A percentile compares a stretch with the other conserved stretches of the same genome.
Conservation (phyloP, 345 rosid species). For the Kernera saxatilis region DNA sequence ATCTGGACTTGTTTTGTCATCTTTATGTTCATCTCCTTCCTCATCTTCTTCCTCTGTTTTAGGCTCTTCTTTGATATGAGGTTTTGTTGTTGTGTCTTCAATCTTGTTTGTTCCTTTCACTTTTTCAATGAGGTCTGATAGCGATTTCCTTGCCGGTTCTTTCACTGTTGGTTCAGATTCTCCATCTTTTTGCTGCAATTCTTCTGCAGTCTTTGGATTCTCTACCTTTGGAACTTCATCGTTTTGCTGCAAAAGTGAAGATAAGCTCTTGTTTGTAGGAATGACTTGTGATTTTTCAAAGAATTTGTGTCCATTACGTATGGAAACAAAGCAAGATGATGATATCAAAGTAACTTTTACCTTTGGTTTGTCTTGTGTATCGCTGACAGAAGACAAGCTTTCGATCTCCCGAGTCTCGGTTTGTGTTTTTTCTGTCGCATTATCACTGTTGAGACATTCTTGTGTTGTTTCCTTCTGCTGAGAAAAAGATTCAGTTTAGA, state of each 20-base stretch:
- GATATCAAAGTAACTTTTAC: conserved; percentile 31
- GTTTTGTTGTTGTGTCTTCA: background rate
- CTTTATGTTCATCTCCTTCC: conserved; percentile 40
- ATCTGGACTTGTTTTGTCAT: conserved; percentile 50
- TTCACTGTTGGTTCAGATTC: conserved; percentile 21
- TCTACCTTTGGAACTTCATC: conserved; percentile 23
- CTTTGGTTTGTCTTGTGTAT: conserved; percentile 32
- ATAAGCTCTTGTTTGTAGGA: background rate
- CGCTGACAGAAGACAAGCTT: conserved; percentile 18
- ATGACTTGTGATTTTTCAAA: conserved; percentile 16
- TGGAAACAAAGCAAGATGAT: background rate
- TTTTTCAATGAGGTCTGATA: conserved; percentile 42
- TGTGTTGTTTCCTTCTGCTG: conserved; percentile 23
- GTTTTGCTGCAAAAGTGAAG: background rate
- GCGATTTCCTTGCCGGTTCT: conserved; percentile 37
- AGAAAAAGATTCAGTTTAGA: conserved; percentile 13
- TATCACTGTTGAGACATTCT: conserved; percentile 15
- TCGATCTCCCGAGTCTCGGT: conserved; percentile 1
- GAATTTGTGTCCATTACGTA: background rate
- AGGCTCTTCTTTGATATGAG: conserved; percentile 27
- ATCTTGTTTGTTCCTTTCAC: conserved; percentile 27
- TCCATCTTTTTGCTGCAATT: conserved; percentile 25
- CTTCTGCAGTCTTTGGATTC: conserved; percentile 20
- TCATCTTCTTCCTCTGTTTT: conserved; percentile 46
- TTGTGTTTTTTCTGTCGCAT: background rate